Conservation (phyloP, 1,284 basidiomycete species). For the Papiliotrema laurentii region DNA sequence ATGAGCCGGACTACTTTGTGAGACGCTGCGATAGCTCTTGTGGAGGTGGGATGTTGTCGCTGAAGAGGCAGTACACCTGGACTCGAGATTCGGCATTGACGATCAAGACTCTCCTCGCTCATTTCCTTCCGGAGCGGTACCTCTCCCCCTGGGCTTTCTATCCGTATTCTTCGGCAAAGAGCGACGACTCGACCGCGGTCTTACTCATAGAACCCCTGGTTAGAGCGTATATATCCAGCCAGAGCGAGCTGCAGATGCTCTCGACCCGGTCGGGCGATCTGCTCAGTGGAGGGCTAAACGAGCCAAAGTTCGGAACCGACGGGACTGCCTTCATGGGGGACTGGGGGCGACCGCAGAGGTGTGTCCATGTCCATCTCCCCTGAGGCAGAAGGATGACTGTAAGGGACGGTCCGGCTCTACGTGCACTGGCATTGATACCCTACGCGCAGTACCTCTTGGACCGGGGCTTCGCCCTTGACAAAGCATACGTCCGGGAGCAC, state of each 20-base stretch:
- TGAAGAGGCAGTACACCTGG: constrained; percentile 48
- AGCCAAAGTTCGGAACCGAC: constrained; percentile 53
- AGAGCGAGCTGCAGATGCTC: constrained; percentile 44
- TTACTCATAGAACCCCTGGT: constrained; percentile 33
- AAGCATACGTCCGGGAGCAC: constrained; percentile 34
- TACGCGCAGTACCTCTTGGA: constrained; percentile 50
- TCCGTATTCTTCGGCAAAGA: background rate
- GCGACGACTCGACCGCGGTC: background rate
- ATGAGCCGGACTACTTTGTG: constrained; percentile 50
- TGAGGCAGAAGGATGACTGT: background rate
- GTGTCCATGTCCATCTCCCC: constrained; percentile 4
- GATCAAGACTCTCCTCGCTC: constrained; percentile 32
- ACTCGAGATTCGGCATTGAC: constrained; percentile 50
- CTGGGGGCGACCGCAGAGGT: constrained; percentile 52
- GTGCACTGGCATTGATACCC: constrained; percentile 48
- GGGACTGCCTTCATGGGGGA: constrained; percentile 43
- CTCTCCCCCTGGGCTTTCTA: constrained; percentile 13
- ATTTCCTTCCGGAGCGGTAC: constrained; percentile 22
- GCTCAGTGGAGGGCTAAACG: constrained; percentile 51
- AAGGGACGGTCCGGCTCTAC: constrained; percentile 52
- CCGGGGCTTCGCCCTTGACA: constrained; percentile 33
- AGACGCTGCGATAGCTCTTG: constrained; percentile 4
- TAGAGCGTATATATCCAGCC: constrained; percentile 38
- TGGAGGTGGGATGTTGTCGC: too few relatives aligned
- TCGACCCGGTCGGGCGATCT: constrained; percentile 50